Conservation (phyloP, 768 basidiomycete species). For the Leucosporidium creatinivorum region DNA sequence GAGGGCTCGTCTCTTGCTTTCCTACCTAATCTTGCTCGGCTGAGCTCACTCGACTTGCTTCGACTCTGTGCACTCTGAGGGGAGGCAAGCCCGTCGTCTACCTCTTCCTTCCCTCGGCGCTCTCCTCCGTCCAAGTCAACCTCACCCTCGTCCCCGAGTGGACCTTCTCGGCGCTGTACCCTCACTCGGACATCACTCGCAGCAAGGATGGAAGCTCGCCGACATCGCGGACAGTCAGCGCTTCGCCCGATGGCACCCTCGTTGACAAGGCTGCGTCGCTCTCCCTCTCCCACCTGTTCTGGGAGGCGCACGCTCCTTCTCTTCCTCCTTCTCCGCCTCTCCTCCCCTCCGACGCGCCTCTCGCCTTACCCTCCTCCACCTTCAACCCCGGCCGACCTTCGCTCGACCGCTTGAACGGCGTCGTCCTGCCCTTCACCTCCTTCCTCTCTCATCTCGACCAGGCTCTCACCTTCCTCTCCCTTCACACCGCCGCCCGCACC, state of each 20-base stretch:
- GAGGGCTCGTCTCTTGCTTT: too few relatives aligned
- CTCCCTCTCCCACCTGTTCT: conserved; percentile 44
- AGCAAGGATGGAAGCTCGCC: not conserved
- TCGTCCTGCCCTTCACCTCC: conserved; percentile 39
- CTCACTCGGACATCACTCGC: not conserved
- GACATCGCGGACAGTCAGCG: conserved; percentile 41
- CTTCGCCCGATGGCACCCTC: conserved; percentile 40
- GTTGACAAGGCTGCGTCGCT: conserved; percentile 38
- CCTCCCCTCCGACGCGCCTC: not conserved
- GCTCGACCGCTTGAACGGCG: conserved; percentile 35
- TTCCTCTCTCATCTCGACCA: conserved; percentile 44
- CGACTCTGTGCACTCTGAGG: too few relatives aligned
- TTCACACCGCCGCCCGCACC: conserved; percentile 47
- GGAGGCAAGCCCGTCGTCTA: conserved; percentile 45
- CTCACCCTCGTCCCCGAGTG: conserved; percentile 43
- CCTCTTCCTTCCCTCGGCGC: conserved; percentile 39
- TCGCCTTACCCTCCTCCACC: not conserved
- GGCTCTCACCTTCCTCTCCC: conserved; percentile 40
- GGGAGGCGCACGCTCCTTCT: conserved; percentile 38
- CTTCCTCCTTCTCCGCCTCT: not conserved
- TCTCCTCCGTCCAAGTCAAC: conserved; percentile 36
- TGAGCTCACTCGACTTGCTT: too few relatives aligned
- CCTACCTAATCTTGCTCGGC: too few relatives aligned
- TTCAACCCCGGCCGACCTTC: conserved; percentile 13
- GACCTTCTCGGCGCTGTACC: conserved; percentile 44